These are phyloP conservation scores for Verticillium isaacii DNA, from an alignment of 2,329 filamentous ascomycete genomes.

Conservation along the genomic window DNA sequence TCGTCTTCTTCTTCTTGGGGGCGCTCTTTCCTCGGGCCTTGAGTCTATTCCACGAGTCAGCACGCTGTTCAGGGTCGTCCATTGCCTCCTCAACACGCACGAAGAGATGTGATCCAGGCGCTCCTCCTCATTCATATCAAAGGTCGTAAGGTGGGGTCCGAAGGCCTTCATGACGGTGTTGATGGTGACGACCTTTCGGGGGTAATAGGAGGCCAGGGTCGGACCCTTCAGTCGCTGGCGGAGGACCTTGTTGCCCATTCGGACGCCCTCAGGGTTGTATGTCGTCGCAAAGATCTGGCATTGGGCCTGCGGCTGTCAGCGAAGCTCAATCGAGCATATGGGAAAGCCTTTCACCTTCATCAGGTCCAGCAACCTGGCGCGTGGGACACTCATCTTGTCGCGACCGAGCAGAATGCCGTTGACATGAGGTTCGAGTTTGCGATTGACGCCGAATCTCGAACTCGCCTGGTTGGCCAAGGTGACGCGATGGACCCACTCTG, in stretches of 20 bases:
- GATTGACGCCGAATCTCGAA: neutral
- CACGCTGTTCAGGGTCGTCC: neutral
- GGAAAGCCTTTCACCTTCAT: constrained; percentile 59
- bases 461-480: neutral
- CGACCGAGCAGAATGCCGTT: constrained; percentile 15
- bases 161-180: constrained; percentile 70
- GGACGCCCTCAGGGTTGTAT: constrained; percentile 78
- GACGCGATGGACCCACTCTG: neutral
- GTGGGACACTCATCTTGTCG: constrained; percentile 57
- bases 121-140: constrained; percentile 74
- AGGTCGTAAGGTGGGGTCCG: constrained; percentile 59
- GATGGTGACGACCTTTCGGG: constrained; percentile 65
- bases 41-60: constrained; percentile 44
- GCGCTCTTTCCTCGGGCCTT: constrained; percentile 80
- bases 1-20: constrained; percentile 79
- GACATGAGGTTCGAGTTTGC: constrained; percentile 19
- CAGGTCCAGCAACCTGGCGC: constrained; percentile 62
- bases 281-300: constrained; percentile 88
- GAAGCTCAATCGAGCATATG: neutral
- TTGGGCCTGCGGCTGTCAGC: constrained; percentile 59
- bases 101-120: constrained; percentile 70
- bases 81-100: constrained; percentile 32
- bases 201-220: constrained; percentile 81
- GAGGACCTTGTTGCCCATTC: constrained; percentile 87
- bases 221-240: constrained; percentile 86